Conservation (phyloP, 208 protist genomes). For the Wallacemonas sp. region DNA sequence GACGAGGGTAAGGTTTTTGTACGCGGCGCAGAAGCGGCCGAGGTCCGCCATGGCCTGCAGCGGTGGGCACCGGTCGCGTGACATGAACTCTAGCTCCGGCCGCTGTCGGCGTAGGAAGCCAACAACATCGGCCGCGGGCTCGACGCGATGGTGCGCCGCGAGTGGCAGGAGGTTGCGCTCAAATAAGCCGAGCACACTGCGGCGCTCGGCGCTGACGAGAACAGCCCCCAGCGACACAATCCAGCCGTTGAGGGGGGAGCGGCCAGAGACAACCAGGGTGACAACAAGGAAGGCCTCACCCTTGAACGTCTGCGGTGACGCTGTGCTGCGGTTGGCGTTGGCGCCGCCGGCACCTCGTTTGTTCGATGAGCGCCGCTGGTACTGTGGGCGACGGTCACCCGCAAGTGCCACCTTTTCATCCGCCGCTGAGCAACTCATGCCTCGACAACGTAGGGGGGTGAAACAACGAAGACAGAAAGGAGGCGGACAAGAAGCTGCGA, state of each 20-base stretch:
- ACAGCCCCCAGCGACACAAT: constrained; percentile 21
- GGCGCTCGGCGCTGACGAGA: constrained; percentile 7
- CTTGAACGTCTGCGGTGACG: constrained; percentile 11
- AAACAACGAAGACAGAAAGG: too few relatives aligned
- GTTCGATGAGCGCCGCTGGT: too few relatives aligned
- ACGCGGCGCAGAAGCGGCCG: constrained; percentile 16
- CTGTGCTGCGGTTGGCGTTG: background rate
- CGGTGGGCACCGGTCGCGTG: background rate
- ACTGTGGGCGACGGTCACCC: too few relatives aligned
- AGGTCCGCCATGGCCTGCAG: constrained; percentile 15
- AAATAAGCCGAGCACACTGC: constrained; percentile 5
- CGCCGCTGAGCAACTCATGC: too few relatives aligned
- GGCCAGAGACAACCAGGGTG: constrained; percentile 13
- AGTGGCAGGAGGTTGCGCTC: constrained; percentile 8
- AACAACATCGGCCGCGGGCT: constrained; percentile 5
- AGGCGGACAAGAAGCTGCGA: too few relatives aligned
- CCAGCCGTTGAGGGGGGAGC: constrained; percentile 21
- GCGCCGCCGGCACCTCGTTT: too few relatives aligned
- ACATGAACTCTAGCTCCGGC: constrained; percentile 18
- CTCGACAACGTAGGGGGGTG: too few relatives aligned
- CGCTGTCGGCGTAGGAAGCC: constrained; percentile 17
- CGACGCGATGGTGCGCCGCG: background rate
- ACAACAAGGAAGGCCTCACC: constrained; percentile 22
- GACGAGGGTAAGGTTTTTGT: constrained; percentile 20
- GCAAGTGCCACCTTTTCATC: too few relatives aligned